Evolutionary conservation across 2,329 filamentous ascomycete species (phyloP).

Genomic region (Xylaria hypoxylon): DNA sequence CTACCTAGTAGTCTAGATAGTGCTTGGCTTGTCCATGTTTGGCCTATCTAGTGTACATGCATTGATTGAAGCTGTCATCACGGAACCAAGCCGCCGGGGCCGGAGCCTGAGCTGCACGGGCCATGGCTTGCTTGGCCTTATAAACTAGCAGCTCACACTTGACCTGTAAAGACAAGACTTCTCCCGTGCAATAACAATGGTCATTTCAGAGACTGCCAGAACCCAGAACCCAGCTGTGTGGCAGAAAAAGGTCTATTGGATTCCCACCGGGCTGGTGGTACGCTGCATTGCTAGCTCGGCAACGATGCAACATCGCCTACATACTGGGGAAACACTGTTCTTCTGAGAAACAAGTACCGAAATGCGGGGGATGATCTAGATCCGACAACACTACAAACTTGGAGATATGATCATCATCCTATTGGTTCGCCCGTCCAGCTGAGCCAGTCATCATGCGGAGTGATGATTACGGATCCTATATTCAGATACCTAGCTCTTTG

Average conservation of each 20-base stretch:
- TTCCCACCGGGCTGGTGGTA: conserved; percentile 1
- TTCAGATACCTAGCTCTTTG: not conserved
- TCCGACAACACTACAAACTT: conserved; percentile 1
- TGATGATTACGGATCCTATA: conserved; percentile 8
- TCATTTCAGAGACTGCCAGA: not conserved
- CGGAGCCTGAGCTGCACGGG: not conserved
- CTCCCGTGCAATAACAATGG: not conserved
- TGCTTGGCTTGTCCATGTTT: too few species aligned
- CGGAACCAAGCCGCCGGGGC: not conserved
- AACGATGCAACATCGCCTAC: conserved; percentile 15
- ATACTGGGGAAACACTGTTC: not conserved
- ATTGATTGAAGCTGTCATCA: not conserved
- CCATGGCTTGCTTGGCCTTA: not conserved
- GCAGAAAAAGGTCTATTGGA: too few species aligned
- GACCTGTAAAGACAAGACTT: not conserved
- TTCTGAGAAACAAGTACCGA: conserved; percentile 44
- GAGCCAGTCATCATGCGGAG: conserved; percentile 16
- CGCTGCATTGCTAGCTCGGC: conserved; percentile 9
- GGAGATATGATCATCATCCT: conserved; percentile 35
- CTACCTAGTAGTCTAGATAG: too few species aligned
- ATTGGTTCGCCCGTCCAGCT: conserved; percentile 19
- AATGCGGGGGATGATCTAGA: conserved; percentile 42
- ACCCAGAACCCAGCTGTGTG: not conserved
- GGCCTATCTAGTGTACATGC: too few species aligned
- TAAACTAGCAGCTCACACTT: not conserved